A percentile compares a stretch with the other conserved stretches of the same genome.
phyloP scores from a whole-genome alignment of 2,329 filamentous ascomycete species.

The Grosmannia penicillata region DNA sequence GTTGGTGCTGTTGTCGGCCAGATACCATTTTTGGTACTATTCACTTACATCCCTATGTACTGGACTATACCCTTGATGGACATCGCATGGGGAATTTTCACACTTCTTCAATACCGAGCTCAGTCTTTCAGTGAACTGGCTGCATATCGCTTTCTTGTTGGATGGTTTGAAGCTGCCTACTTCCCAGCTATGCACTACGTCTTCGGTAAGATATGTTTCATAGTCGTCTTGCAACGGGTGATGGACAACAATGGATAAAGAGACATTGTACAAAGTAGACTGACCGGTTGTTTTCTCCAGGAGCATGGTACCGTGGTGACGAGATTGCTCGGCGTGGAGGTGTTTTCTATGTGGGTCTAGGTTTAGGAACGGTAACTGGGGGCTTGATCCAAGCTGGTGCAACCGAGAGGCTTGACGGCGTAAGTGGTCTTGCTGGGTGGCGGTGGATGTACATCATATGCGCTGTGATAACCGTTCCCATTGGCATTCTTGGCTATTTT shows the following conservation, averaged over 20 bases:
- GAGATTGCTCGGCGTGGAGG: conserved; percentile 47
- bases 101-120: conserved; percentile 31
- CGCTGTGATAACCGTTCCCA: conserved; percentile 20
- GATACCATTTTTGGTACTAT: conserved; percentile 15
- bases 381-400: conserved; percentile 27
- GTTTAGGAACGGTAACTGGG: conserved; percentile 24
- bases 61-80: conserved; percentile 18
- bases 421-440: conserved; percentile 31
- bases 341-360: conserved; percentile 44
- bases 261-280: neutral
- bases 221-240: too few species aligned
- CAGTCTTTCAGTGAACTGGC: conserved; percentile 23
- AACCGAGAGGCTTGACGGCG: conserved; percentile 22
- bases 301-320: conserved; percentile 43
- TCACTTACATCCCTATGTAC: conserved; percentile 22
- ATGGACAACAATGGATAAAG: too few species aligned
- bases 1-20: conserved; percentile 21
- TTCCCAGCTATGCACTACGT: conserved; percentile 35
- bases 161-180: conserved; percentile 36
- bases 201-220: conserved; percentile 14
- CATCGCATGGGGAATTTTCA: conserved; percentile 9
- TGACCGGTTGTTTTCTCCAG: too few species aligned
- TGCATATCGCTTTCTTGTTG: conserved; percentile 37
- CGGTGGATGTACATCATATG: conserved; percentile 38
- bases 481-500: conserved; percentile 34